Conservation (phyloP, 371 early-diverging fungal species). For the Lichtheimia ornata region DNA sequence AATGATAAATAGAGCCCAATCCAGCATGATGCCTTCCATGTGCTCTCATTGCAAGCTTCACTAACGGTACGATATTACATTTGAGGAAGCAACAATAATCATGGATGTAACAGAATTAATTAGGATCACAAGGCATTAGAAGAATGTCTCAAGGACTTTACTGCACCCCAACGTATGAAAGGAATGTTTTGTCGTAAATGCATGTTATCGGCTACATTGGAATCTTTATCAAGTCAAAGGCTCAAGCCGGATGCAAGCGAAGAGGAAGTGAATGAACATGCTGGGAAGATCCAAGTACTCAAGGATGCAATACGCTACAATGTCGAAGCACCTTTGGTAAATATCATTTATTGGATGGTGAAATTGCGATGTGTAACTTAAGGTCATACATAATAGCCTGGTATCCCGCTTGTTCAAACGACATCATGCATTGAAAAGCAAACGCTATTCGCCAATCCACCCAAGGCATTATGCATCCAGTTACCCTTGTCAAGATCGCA, state of each 20-base stretch:
- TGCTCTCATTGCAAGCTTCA: no score
- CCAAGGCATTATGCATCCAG: conserved; percentile 1
- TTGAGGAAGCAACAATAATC: background rate
- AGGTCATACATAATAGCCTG: background rate
- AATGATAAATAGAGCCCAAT: background rate
- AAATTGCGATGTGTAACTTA: background rate
- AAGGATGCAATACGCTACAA: conserved; percentile 41
- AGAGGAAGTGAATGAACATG: background rate
- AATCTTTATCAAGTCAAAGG: background rate
- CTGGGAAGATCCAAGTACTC: conserved; percentile 29
- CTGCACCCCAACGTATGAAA: background rate
- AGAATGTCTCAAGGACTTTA: background rate
- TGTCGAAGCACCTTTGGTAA: conserved; percentile 32
- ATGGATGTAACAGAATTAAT: background rate
- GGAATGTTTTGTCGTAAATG: background rate
- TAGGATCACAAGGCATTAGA: background rate
- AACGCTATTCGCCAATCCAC: background rate
- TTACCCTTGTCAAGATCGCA: background rate
- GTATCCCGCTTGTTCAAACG: background rate
- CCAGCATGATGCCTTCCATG: background rate
- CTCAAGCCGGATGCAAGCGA: background rate
- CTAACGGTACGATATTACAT: background rate
- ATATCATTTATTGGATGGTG: background rate
- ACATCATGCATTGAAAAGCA: background rate
- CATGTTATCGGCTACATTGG: background rate